Conservation (phyloP, 257 asterid genomes). For the Phtheirospermum japonicum region DNA sequence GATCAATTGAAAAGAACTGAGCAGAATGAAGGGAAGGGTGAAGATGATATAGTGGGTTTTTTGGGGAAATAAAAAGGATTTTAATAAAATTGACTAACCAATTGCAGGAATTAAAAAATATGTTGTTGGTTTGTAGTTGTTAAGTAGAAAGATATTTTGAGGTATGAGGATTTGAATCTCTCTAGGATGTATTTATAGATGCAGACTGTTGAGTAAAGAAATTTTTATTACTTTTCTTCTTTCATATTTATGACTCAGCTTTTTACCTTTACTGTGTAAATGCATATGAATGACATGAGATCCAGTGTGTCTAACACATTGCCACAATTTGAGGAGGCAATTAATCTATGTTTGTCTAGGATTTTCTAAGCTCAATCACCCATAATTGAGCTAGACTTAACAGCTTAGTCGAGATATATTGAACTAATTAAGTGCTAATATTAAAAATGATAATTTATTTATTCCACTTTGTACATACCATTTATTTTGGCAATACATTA, state of each 20-base stretch:
- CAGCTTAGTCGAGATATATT: too few species aligned
- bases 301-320: too few species aligned
- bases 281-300: too few species aligned
- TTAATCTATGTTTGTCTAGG: too few species aligned
- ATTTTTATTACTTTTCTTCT: not conserved
- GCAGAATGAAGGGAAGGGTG: not conserved
- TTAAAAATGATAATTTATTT: too few species aligned
- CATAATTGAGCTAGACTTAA: too few species aligned
- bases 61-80: not conserved
- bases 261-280: constrained; percentile 22
- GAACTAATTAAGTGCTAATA: too few species aligned
- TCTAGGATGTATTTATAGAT: constrained; percentile 34
- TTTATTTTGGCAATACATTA: too few species aligned
- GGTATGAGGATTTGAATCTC: constrained; percentile 7
- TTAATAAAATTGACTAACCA: not conserved
- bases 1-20: constrained; percentile 1
- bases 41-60: not conserved
- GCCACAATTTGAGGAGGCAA: too few species aligned
- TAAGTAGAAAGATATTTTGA: constrained; percentile 21
- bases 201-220: constrained; percentile 13
- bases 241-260: constrained; percentile 37
- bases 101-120: too few species aligned
- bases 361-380: too few species aligned
- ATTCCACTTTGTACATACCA: too few species aligned
- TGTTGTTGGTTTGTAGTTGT: constrained; percentile 12